Evolutionary conservation across 192 early-diverging fungal species (phyloP), one percentile per base, ranked within the genome.

Genomic region (Phlyctochytrium arcticum): DNA sequence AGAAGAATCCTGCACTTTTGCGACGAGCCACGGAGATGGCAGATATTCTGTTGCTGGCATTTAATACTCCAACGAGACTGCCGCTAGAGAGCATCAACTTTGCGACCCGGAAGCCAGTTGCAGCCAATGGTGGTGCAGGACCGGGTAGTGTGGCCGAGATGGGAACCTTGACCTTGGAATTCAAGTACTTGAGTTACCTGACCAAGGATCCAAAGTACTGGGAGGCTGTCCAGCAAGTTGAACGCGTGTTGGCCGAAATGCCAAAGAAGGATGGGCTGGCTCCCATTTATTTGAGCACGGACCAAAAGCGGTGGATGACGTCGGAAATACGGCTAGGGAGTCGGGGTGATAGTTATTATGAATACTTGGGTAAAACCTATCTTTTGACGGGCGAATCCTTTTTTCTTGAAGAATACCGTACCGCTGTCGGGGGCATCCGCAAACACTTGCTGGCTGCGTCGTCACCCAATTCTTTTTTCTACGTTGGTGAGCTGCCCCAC

Each of bases 361-460:
- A 98, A 81, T 98, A 98, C 71, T 77, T 91, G 48, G 82, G 89
- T 24, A 98, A 98, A 71, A 92, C 95, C 69, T 92, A 89, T 48
- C 71, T 95, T 3, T 83, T 89, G 59, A 88, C 89, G 0, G 75
- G 79, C 48, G 71, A 79, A 42, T 77, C 70, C 7, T 85, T 82
- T 31, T 92, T 85, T 73, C 85, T 77, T 27, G 67, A 78, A 7
- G 87, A 87, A 75, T 95, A 88, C 54, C 78, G 84, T 46, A 66
- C 77, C 26, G 75, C 90, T 0, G 64, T 86, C 0, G 71, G 74
- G 5, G 89, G 88, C 0, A 79, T 94, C 36, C 82, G 86, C 58
- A 78, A 74, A 37, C 83, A 88, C 36, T 73, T 93, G 26, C 48
- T 90, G 6, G 77, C 70, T 19, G 65, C 78, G 49, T 83, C 81